A percentile compares a stretch with the other conserved stretches of the same genome.
phyloP scores from a whole-genome alignment of 306 rosid genomes.

The Trifolium dubium region DNA sequence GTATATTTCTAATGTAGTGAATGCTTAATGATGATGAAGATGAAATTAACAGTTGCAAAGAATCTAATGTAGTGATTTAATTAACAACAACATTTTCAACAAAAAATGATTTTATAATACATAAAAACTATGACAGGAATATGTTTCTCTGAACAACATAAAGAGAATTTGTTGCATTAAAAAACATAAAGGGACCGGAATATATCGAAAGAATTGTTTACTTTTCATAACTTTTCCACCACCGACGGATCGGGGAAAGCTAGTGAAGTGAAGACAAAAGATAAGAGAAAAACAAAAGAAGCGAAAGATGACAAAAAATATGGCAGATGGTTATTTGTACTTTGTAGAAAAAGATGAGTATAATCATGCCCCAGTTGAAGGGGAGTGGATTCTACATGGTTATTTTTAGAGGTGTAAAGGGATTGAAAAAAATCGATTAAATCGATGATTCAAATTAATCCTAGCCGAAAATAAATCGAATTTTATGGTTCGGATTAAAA shows the following conservation, averaged over 20 bases:
- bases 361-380: too few species aligned
- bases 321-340: too few species aligned
- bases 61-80: not conserved
- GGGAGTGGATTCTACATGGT: too few species aligned
- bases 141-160: too few species aligned
- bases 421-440: too few species aligned
- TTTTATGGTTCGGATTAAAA: too few species aligned
- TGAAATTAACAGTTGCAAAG: not conserved
- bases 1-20: not conserved
- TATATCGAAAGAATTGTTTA: not conserved
- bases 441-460: too few species aligned
- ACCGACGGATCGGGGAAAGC: not conserved
- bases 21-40: constrained; percentile 5
- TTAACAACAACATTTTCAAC: not conserved
- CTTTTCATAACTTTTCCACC: not conserved
- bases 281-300: not conserved
- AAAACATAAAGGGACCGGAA: not conserved
- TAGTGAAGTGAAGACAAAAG: not conserved
- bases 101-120: not conserved
- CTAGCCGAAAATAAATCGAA: too few species aligned
- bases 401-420: too few species aligned
- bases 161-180: too few species aligned
- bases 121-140: too few species aligned
- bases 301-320: not conserved
- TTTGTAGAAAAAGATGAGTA: too few species aligned